These are phyloP conservation scores for Penicillium steckii DNA, from an alignment of 495 filamentous ascomycete species.

Conservation along the genomic window DNA sequence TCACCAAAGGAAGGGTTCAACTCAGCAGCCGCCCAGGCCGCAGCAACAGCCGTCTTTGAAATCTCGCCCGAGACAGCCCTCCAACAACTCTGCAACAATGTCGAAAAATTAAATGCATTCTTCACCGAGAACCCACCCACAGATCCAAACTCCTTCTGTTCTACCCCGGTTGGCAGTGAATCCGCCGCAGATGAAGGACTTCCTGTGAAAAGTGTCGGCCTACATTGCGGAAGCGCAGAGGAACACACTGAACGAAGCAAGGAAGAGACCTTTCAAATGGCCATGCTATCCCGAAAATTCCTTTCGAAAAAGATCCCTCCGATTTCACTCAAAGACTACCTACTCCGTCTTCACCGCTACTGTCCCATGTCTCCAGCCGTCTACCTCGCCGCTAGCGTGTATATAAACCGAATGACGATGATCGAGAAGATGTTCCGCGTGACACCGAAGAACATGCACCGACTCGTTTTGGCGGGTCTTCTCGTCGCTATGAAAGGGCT, in stretches of 20 bases:
- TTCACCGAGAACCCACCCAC: constrained; percentile 55
- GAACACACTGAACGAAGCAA: constrained; percentile 2
- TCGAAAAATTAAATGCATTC: constrained; percentile 69
- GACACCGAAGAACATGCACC: constrained; percentile 80
- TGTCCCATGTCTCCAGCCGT: constrained; percentile 97
- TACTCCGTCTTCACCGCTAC: constrained; percentile 80
- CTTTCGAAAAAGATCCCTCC: constrained; percentile 82
- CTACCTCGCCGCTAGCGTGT: constrained; percentile 88
- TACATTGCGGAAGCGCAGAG: constrained; percentile 26
- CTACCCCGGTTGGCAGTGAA: constrained; percentile 58
- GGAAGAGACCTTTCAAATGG: constrained; percentile 23
- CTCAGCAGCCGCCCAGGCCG: background rate
- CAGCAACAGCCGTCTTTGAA: constrained; percentile 60
- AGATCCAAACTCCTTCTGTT: constrained; percentile 39
- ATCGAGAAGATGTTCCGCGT: constrained; percentile 71
- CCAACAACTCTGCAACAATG: constrained; percentile 67
- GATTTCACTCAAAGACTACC: constrained; percentile 80
- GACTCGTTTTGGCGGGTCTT: constrained; percentile 79
- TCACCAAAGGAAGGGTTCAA: constrained; percentile 14
- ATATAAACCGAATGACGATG: constrained; percentile 78
- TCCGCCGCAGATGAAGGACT: constrained; percentile 28
- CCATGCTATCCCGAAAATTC: constrained; percentile 79
- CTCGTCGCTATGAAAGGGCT: constrained; percentile 89
- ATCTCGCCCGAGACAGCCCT: constrained; percentile 74
- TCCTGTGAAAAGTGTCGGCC: constrained; percentile 21